Base-by-base conservation (phyloP, 2,329 filamentous ascomycete species). In the Niveomyces coronatus region DNA sequence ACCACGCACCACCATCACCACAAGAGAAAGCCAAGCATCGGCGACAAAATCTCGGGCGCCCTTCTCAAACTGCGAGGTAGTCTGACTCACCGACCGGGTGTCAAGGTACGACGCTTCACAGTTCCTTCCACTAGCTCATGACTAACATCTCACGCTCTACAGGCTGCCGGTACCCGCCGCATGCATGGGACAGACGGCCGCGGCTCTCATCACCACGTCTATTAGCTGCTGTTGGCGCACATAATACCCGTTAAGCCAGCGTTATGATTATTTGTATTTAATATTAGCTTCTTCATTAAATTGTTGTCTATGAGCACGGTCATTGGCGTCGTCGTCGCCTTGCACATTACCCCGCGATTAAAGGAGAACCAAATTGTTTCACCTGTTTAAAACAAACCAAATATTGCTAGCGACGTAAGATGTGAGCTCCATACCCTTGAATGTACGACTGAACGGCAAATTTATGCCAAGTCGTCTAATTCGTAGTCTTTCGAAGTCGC, bases 41-140 rank as follows among this genome's bases (percentile, higher is more conserved):
- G 80, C 32, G 84, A 89, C 63, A 89, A 88, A 61, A 70, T 89
- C 49, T 79, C 73, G 35, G 85, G 85, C 14, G 83, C 82, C 1
- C 64, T 89, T 56, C 68, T 84, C 63, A 85, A 74, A 64, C 59
- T 89, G 45, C 78, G 76, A 58, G 84, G 85, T 7, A 74, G 66
- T 38, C 54, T 89, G 41, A 87, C 79, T 1, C 60, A 74, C 33
- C 68, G 76, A 28, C 79, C 82, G 3, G 84, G 79, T 17, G 62
- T 82, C 47, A 88, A 88, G 77, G 76, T 76, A 60, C 44, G 55
- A 33, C 26, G 10, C 15, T 24, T 10, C 23, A n/a, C 9, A 16
- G 14, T 11, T 7, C 3, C 18, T 9, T 22, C 11, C 9, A 8
- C 10, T 4, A 2, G 10, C n/a, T n/a, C 19, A 14, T 18, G 19